These are phyloP conservation scores for Nicotiana rustica DNA, from an alignment of 305 asterid species.

Conservation along the genomic window DNA sequence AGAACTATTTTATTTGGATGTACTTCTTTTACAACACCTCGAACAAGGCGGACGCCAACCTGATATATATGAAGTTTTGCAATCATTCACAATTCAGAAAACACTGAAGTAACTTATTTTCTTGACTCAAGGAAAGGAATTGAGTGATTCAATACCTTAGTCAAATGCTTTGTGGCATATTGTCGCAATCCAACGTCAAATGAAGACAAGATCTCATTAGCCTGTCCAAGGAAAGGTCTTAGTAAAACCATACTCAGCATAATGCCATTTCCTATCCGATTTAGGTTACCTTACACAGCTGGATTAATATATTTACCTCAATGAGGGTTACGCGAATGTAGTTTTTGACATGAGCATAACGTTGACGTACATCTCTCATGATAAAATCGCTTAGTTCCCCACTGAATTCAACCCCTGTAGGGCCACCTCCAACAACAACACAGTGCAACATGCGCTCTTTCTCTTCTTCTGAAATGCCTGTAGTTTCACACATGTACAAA, in stretches of 20 bases:
- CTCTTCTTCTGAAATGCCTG: slow-evolving; percentile 84
- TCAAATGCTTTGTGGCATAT: slow-evolving; percentile 89
- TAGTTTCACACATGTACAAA: slow-evolving; percentile 21
- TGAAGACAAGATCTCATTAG: slow-evolving; percentile 86
- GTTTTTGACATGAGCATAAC: slow-evolving; percentile 81
- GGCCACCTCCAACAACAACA: slow-evolving; percentile 93
- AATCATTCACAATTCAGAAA: background rate
- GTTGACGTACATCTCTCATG: slow-evolving; percentile 76
- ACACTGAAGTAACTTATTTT: background rate
- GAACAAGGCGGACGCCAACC: slow-evolving; percentile 93
- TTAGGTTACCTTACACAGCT: background rate
- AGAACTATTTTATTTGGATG: slow-evolving; percentile 70
- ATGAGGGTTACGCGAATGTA: slow-evolving; percentile 84
- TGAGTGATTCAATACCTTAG: slow-evolving; percentile 58
- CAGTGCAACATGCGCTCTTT: slow-evolving; percentile 85
- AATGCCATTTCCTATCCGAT: background rate
- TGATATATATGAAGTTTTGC: slow-evolving; percentile 35
- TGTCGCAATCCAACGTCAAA: slow-evolving; percentile 82
- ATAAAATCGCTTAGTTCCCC: slow-evolving; percentile 94
- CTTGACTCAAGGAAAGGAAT: background rate
- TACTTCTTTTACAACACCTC: slow-evolving; percentile 88
- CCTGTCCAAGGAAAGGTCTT: slow-evolving; percentile 52
- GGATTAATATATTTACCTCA: slow-evolving; percentile 57
- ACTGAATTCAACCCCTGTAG: slow-evolving; percentile 94
- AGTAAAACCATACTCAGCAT: slow-evolving; percentile 3